phyloP scores from a whole-genome alignment of 495 filamentous ascomycete genomes.

The Lasiosphaeria ovina region DNA sequence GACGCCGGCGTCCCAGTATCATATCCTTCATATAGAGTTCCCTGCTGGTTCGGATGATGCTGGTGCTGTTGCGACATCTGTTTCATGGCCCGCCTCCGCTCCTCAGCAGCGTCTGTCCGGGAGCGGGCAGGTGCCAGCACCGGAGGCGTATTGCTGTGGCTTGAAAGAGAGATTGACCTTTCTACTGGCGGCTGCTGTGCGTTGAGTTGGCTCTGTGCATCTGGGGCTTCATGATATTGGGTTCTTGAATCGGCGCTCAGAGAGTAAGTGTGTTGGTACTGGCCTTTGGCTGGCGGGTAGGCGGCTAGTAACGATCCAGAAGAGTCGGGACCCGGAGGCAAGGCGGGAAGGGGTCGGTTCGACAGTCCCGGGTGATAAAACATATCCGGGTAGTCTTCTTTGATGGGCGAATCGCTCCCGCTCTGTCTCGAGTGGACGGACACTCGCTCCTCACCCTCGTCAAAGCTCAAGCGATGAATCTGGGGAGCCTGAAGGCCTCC shows the following conservation, averaged over 20 bases:
- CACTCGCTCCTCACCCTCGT: constrained; percentile 83
- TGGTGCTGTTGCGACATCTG: constrained; percentile 57
- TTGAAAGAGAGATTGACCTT: constrained; percentile 80
- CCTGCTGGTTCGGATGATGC: constrained; percentile 49
- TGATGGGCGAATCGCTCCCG: constrained; percentile 54
- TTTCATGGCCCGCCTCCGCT: constrained; percentile 54
- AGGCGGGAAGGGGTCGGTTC: constrained; percentile 73
- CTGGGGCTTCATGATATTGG: constrained; percentile 32
- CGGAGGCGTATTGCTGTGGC: constrained; percentile 75
- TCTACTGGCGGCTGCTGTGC: constrained; percentile 58
- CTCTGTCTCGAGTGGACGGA: constrained; percentile 50
- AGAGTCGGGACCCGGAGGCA: constrained; percentile 56
- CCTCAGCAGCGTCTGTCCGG: constrained; percentile 86
- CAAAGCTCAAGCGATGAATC: constrained; percentile 76
- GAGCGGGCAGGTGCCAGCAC: constrained; percentile 81
- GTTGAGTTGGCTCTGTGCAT: constrained; percentile 29
- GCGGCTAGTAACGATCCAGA: constrained; percentile 36
- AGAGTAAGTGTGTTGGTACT: constrained; percentile 40
- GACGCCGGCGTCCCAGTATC: constrained; percentile 52
- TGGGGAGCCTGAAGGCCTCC: constrained; percentile 77
- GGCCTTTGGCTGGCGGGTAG: constrained; percentile 32
- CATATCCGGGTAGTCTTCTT: constrained; percentile 78
- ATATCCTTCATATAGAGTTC: constrained; percentile 47
- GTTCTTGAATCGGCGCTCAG: constrained; percentile 39
- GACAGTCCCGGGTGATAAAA: constrained; percentile 87